These are phyloP conservation scores for Hypsizygus marmoreus DNA, from an alignment of 768 basidiomycete genomes.

Conservation along the genomic window DNA sequence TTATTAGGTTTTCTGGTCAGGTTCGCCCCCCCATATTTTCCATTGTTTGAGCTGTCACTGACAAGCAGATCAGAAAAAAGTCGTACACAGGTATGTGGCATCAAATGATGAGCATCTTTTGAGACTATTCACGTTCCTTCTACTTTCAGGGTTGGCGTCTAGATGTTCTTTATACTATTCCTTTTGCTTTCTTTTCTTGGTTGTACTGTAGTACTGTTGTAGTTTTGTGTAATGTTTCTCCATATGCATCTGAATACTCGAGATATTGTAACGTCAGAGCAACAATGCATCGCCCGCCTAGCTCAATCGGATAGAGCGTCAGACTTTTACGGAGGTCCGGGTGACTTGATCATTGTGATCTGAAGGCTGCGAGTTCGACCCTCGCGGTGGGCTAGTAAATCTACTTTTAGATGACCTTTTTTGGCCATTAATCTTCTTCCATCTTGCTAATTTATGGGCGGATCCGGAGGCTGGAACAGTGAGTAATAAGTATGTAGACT, in stretches of 20 bases:
- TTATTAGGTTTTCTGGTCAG: slow-evolving; percentile 88
- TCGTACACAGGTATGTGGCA: slow-evolving; percentile 39
- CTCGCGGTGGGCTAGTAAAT: slow-evolving; percentile 58
- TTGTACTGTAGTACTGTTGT: background rate
- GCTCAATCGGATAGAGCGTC: slow-evolving; percentile 71
- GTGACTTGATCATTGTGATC: no score
- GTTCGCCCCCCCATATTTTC: slow-evolving; percentile 24
- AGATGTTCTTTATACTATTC: background rate
- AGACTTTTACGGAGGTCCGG: slow-evolving; percentile 46
- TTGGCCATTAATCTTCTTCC: background rate
- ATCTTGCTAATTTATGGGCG: no score
- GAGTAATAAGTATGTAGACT: no score
- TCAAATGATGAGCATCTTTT: background rate
- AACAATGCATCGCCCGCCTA: slow-evolving; percentile 44
- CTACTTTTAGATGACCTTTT: background rate
- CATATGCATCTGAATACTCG: background rate
- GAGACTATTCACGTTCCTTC: background rate
- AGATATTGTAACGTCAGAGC: background rate
- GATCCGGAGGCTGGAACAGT: no score
- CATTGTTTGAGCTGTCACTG: slow-evolving; percentile 4
- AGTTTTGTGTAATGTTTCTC: background rate
- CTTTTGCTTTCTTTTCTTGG: background rate
- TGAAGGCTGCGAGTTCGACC: slow-evolving; percentile 87
- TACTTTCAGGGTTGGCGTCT: slow-evolving; percentile 22
- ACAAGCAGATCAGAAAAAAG: slow-evolving; percentile 40